Evolutionary conservation across 2,329 filamentous ascomycete genomes (phyloP).

Genomic region (Trichoderma semiorbis): DNA sequence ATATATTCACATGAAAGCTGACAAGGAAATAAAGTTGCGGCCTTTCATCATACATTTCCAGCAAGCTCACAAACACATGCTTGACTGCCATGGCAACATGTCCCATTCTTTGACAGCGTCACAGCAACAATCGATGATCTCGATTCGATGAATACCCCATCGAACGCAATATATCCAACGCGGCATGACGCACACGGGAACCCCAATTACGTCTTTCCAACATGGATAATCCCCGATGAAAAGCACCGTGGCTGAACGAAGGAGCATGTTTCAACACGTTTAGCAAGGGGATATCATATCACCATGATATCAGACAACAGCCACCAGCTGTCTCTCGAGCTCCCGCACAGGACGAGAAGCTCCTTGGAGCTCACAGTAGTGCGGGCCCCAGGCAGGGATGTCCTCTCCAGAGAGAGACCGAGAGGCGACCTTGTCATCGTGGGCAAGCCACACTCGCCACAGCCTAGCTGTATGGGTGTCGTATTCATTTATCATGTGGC

Average conservation of each 20-base stretch:
- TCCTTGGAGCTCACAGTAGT: not conserved
- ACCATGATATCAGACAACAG: constrained; percentile 15
- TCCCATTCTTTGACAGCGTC: not conserved
- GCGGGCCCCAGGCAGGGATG: not conserved
- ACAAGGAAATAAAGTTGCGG: not conserved
- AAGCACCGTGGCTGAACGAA: not conserved
- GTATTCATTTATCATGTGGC: constrained; percentile 16
- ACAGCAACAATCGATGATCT: not conserved
- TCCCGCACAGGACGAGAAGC: not conserved
- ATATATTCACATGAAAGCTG: not conserved
- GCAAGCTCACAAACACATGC: not conserved
- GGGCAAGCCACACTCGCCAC: constrained; percentile 11
- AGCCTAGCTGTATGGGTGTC: constrained; percentile 2
- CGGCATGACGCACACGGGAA: not conserved
- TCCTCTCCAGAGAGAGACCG: not conserved
- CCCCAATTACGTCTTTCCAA: not conserved
- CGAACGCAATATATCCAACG: not conserved
- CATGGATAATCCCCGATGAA: constrained; percentile 3
- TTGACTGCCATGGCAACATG: not conserved
- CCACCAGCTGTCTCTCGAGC: not conserved
- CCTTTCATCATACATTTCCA: constrained; percentile 8
- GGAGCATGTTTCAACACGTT: not conserved
- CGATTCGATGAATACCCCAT: not conserved
- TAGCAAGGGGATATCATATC: constrained; percentile 4
- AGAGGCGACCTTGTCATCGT: not conserved